Conservation (phyloP, 1,284 basidiomycete species). For the Golubevia pallescens region DNA sequence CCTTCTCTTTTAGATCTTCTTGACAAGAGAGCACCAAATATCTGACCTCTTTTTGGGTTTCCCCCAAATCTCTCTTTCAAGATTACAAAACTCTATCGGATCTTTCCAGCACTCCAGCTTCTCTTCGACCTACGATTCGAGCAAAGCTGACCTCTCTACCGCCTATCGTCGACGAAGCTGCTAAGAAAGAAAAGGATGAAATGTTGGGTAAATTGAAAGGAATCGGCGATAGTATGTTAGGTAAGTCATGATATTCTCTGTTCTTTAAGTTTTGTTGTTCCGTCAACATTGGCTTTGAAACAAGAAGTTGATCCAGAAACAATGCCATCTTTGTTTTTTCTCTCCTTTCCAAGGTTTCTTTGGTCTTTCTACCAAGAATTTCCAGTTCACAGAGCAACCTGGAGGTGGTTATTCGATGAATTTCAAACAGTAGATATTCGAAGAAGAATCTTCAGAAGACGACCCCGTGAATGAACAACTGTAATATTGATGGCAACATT, state of each 20-base stretch:
- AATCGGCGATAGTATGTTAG: constrained; percentile 87
- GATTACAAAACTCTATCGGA: constrained; percentile 78
- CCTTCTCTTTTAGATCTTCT: not conserved
- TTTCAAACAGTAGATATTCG: constrained; percentile 73
- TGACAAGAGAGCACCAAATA: not conserved
- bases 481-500: no score
- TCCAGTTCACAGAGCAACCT: constrained; percentile 86
- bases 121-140: constrained; percentile 64
- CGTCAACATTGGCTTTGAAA: not conserved
- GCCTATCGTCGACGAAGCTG: constrained; percentile 75
- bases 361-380: constrained; percentile 67
- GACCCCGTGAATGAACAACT: no score
- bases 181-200: constrained; percentile 86
- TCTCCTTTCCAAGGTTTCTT: constrained; percentile 36
- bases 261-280: not conserved
- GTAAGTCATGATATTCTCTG: constrained; percentile 67
- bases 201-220: constrained; percentile 93
- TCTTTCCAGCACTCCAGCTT: constrained; percentile 71
- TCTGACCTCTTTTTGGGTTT: no score
- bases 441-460: no score
- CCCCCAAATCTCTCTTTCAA: no score
- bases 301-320: not conserved
- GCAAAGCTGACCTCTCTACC: constrained; percentile 62
- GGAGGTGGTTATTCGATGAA: constrained; percentile 89
- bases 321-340: not conserved